Evolutionary conservation across 148 eudicot species (phyloP).

Genomic region (Amaranthus palmeri): DNA sequence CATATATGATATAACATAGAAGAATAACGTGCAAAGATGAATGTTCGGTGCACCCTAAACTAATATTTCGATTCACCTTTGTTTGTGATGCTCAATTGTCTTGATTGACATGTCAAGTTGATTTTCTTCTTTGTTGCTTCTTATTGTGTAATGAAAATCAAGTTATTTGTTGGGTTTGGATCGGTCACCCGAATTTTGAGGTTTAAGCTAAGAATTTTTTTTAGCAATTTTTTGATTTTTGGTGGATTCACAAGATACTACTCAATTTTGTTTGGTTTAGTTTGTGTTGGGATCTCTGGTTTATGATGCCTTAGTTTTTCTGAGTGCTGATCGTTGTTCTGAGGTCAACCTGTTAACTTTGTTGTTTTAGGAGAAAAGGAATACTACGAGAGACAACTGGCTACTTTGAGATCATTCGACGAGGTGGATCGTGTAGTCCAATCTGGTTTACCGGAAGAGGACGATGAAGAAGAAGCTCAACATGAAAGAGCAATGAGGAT

Average conservation of each 20-base stretch:
- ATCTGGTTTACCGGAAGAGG: constrained; percentile 40
- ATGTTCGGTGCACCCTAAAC: too few relatives aligned
- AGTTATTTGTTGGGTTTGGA: neutral
- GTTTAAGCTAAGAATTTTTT: too few relatives aligned
- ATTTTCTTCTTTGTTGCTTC: neutral
- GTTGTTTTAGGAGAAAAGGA: constrained; percentile 55
- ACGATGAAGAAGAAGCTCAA: constrained; percentile 51
- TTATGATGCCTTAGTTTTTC: neutral
- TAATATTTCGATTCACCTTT: too few relatives aligned
- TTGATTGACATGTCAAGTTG: too few relatives aligned
- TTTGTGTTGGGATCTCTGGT: neutral
- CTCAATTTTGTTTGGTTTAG: neutral
- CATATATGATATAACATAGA: too few relatives aligned
- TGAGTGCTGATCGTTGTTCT: neutral
- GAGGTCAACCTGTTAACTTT: constrained; percentile 3
- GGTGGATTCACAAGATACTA: neutral
- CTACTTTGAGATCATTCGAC: constrained; percentile 72
- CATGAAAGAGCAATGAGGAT: constrained; percentile 87
- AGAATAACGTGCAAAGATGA: too few relatives aligned
- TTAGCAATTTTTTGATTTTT: neutral
- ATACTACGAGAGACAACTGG: constrained; percentile 76
- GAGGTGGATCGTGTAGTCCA: constrained; percentile 53
- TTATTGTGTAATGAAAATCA: neutral
- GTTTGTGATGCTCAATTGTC: too few relatives aligned
- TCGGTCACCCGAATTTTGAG: neutral